Base-by-base conservation (phyloP, 2,329 filamentous ascomycete genomes). In the Sporothrix phasma region DNA sequence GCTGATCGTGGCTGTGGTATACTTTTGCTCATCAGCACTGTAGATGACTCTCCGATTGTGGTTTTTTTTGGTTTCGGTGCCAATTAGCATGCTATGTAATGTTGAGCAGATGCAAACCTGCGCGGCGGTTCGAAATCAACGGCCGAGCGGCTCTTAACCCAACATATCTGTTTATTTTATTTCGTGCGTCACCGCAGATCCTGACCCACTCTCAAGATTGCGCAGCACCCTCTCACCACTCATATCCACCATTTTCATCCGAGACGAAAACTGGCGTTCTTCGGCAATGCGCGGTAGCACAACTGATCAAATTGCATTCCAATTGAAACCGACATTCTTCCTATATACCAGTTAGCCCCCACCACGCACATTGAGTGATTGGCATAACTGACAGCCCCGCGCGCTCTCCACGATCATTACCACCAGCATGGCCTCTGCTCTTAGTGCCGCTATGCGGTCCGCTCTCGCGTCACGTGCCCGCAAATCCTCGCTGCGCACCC, bases 401-500 rank as follows among this genome's bases (percentile, higher is more conserved):
- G 15, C 11, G 34, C 34, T n/a, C 41, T 7, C 41, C 5, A 17
- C 47, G 34, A 15, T 2, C 6, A 37, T 37, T 26, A 31, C 47
- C 29, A 53, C 8, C 53, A 10, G 0, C 34, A 56, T 56, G 34
- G 4, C 49, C 29, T 22, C 34, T 19, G 19, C 53, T 2, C 53
- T 56, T n/a, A 41, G 34, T n/a, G 6, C n/a, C 2, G 34, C 53
- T 13, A 56, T 56, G 53, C 53, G 34, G 8, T 8, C 34, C 7
- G 5, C 29, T 13, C 26, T 49, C 31, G 26, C 11, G 3, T n/a
- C 46, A 4, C 60, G 45, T 7, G 61, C 47, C 24, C 46, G 37
- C 47, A 62, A 62, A 37, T 54, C 61, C 3, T 43, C 47, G 10
- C 56, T 64, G 29, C 63, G 63, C 54, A 34, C 54, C 8, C 45